Evolutionary conservation across 768 basidiomycete species (phyloP).

Genomic region (Pleurotus salmoneostramineus): DNA sequence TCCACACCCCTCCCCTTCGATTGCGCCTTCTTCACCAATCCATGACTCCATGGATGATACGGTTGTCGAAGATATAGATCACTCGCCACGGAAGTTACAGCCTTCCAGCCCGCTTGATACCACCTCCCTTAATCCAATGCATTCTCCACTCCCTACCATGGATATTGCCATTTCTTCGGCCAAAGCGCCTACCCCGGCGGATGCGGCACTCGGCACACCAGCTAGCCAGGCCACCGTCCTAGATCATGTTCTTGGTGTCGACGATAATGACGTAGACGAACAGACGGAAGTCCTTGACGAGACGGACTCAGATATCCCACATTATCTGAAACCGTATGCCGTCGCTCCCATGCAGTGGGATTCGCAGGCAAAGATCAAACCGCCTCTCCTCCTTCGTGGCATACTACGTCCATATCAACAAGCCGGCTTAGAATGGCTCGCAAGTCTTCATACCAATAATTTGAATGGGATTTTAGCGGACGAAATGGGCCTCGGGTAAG

Average conservation of each 20-base stretch:
- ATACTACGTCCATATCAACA: conserved; percentile 91
- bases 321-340: conserved; percentile 65
- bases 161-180: not conserved
- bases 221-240: not conserved
- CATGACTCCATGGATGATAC: conserved; percentile 2
- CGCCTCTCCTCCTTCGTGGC: conserved; percentile 80
- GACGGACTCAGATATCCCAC: conserved; percentile 32
- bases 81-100: not conserved
- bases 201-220: no score
- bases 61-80: conserved; percentile 1
- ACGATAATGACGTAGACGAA: conserved; percentile 30
- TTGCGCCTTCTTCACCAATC: not conserved
- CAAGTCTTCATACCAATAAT: conserved; percentile 77
- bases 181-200: no score
- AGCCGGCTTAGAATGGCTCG: conserved; percentile 91
- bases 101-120: not conserved
- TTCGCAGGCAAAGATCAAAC: conserved; percentile 47
- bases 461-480: conserved; percentile 86
- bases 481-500: conserved; percentile 93
- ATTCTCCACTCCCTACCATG: no score
- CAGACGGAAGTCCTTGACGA: conserved; percentile 28
- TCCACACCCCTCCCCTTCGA: not conserved
- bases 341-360: conserved; percentile 73
- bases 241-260: not conserved
- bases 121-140: not conserved